Percentiles rank a stretch among this genome's conserved stretches.
Conservation (phyloP, 2,329 filamentous ascomycete genomes). For the Aspergillus pseudoglaucus region DNA sequence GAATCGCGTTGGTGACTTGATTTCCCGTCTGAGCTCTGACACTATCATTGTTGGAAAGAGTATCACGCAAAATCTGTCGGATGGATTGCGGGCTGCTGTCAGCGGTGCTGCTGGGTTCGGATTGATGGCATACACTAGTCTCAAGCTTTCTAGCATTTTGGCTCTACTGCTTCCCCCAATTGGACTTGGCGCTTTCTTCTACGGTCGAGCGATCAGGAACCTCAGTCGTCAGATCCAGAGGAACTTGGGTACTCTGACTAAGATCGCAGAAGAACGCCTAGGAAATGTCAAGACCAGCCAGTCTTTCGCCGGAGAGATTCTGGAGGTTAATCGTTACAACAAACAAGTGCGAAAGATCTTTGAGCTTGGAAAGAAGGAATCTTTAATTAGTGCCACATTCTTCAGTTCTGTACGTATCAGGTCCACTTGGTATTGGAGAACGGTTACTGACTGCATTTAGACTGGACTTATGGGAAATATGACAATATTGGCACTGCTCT, state of each 20-base stretch:
- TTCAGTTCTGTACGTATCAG: conserved; percentile 55
- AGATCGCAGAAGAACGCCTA: conserved; percentile 95
- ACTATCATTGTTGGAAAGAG: conserved; percentile 98
- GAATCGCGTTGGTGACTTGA: conserved; percentile 91
- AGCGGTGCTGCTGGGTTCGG: conserved; percentile 83
- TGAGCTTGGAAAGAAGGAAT: conserved; percentile 76
- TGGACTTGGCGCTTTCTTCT: conserved; percentile 83
- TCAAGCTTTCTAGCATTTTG: conserved; percentile 81
- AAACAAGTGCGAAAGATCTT: conserved; percentile 89
- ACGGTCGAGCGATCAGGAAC: conserved; percentile 81
- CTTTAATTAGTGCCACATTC: conserved; percentile 82
- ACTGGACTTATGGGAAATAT: conserved; percentile 94
- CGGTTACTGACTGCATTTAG: conserved; percentile 36
- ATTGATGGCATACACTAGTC: conserved; percentile 93
- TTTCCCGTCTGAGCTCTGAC: conserved; percentile 90
- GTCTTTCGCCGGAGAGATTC: conserved; percentile 87
- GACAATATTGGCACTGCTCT: conserved; percentile 85
- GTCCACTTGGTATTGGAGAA: neutral
- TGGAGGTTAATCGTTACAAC: conserved; percentile 88
- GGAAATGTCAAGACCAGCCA: conserved; percentile 96
- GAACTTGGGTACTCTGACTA: conserved; percentile 85
- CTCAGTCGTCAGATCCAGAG: conserved; percentile 89
- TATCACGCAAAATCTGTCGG: conserved; percentile 94
- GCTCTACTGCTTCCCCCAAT: conserved; percentile 85
- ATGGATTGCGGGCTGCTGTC: conserved; percentile 85